A percentile compares a stretch with the other conserved stretches of the same genome.
Conservation (phyloP, 169 alveolate species). For the Plasmodium fragile region DNA sequence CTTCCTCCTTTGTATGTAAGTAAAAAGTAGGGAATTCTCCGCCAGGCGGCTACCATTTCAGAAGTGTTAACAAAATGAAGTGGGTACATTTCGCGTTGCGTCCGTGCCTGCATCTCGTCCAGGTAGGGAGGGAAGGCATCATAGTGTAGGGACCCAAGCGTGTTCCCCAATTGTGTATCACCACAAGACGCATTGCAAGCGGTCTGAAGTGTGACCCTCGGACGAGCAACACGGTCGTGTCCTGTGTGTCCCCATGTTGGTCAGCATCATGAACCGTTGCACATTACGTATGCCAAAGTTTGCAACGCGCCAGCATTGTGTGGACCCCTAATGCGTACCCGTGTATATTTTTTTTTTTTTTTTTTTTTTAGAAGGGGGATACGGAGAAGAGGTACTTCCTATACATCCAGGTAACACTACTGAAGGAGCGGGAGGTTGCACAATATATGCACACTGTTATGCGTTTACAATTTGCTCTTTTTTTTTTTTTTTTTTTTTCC, state of each 20-base stretch:
- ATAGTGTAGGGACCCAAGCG: neutral
- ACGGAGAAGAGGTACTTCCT: neutral
- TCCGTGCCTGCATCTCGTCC: neutral
- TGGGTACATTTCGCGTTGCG: neutral
- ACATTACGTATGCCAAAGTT: neutral
- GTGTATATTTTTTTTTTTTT: neutral
- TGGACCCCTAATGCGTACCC: neutral
- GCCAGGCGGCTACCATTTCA: neutral
- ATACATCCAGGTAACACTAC: neutral
- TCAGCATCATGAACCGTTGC: neutral
- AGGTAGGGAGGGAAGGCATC: constrained; percentile 7
- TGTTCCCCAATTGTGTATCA: neutral
- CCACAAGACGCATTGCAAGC: neutral
- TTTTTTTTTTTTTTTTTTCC: neutral
- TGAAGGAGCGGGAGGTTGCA: neutral
- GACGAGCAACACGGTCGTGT: neutral
- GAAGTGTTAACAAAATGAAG: neutral
- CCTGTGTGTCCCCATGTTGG: neutral
- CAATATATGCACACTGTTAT: neutral
- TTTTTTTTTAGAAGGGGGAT: neutral
- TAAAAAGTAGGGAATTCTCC: neutral
- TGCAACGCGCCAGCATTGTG: neutral
- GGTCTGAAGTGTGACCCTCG: neutral
- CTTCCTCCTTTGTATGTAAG: neutral
- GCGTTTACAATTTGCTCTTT: neutral